phyloP scores from a whole-genome alignment of 202 grass and related monocot genomes.

The Miscanthus sacchariflorus region DNA sequence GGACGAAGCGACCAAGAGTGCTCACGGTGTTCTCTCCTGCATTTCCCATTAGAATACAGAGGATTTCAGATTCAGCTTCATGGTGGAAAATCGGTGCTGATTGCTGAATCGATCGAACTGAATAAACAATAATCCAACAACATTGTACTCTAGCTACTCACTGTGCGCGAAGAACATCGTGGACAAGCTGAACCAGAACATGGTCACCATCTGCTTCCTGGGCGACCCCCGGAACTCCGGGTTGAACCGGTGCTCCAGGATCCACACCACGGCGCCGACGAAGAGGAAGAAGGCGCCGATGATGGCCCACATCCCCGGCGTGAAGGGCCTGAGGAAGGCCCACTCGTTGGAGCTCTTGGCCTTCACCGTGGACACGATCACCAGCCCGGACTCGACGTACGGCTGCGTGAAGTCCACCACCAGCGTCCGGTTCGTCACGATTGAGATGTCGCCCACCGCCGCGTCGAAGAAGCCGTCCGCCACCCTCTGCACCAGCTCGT shows the following conservation, averaged over 20 bases:
- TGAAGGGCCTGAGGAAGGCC: constrained; percentile 82
- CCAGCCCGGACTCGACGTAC: constrained; percentile 69
- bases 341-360: constrained; percentile 63
- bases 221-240: constrained; percentile 64
- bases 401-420: constrained; percentile 81
- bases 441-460: constrained; percentile 72
- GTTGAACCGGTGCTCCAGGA: constrained; percentile 76
- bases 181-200: constrained; percentile 84
- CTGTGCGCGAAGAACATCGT: constrained; percentile 75
- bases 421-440: constrained; percentile 65
- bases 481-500: constrained; percentile 58
- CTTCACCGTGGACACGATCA: constrained; percentile 65
- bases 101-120: background rate
- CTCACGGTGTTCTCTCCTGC: constrained; percentile 77
- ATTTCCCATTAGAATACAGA: background rate
- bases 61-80: background rate
- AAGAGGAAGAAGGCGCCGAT: constrained; percentile 67
- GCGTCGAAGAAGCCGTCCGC: constrained; percentile 55
- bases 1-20: constrained; percentile 69
- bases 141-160: constrained; percentile 16
- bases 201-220: constrained; percentile 57
- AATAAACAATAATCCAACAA: no score
- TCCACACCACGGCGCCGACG: constrained; percentile 74
- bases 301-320: constrained; percentile 65
- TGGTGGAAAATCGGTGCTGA: no score